A percentile compares a stretch with the other conserved stretches of the same genome.
Evolutionary conservation across 1,139 yeast species (phyloP).

Genomic region (Debaryomyces fabryi): DNA sequence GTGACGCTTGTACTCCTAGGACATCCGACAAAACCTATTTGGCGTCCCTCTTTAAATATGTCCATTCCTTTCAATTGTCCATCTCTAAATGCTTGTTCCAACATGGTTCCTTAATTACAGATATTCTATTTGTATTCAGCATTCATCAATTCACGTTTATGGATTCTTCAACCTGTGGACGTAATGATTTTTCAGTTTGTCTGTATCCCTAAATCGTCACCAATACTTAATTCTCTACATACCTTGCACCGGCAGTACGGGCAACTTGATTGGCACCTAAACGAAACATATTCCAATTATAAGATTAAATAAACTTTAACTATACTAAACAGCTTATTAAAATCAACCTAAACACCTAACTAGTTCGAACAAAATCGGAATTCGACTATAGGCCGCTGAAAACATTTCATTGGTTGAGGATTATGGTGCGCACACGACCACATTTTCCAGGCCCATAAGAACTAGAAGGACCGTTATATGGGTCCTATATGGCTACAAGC

Average conservation of each 20-base stretch:
- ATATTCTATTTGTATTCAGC: not conserved
- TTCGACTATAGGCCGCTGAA: constrained; percentile 14
- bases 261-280: constrained; percentile 64
- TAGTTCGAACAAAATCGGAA: constrained; percentile 10
- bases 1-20: not conserved
- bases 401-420: constrained; percentile 23
- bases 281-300: constrained; percentile 52
- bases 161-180: not conserved
- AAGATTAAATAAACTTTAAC: constrained; percentile 1
- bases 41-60: not conserved
- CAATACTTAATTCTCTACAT: constrained; percentile 29
- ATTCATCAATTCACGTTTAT: not conserved
- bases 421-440: constrained; percentile 15
- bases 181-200: constrained; percentile 5
- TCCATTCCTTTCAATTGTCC: not conserved
- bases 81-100: not conserved
- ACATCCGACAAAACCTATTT: not conserved
- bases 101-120: not conserved
- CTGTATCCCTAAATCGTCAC: not conserved
- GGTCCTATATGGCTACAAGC: not conserved
- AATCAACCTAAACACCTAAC: constrained; percentile 7
- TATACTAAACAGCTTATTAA: constrained; percentile 2
- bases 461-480: not conserved
- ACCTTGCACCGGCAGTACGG: constrained; percentile 63
- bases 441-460: not conserved